Evolutionary conservation across 768 basidiomycete species (phyloP).

Genomic region (Amanita inopinata): DNA sequence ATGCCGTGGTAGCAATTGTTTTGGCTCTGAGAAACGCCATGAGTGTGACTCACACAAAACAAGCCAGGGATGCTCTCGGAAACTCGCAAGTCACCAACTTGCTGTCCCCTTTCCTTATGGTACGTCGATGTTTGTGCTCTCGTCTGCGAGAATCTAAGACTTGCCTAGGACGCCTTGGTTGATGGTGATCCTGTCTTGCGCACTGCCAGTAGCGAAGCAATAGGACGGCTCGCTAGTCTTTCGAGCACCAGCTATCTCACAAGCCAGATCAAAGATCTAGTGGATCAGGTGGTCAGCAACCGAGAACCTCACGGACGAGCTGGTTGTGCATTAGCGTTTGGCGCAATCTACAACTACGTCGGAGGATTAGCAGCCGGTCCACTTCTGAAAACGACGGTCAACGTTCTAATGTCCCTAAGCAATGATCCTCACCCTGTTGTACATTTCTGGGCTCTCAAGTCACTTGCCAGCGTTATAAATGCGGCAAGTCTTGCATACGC

Average conservation of each 20-base stretch:
- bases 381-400: slow-evolving; percentile 89
- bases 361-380: slow-evolving; percentile 94
- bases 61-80: slow-evolving; percentile 59
- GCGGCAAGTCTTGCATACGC: slow-evolving; percentile 89
- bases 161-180: slow-evolving; percentile 58
- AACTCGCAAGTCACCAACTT: slow-evolving; percentile 48
- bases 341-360: slow-evolving; percentile 84
- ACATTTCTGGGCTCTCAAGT: slow-evolving; percentile 86
- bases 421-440: slow-evolving; percentile 96
- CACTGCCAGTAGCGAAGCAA: slow-evolving; percentile 73
- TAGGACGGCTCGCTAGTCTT: slow-evolving; percentile 79
- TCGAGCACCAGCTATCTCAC: slow-evolving; percentile 81
- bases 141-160: slow-evolving; percentile 4
- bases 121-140: slow-evolving; percentile 19
- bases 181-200: slow-evolving; percentile 75
- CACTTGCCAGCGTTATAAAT: slow-evolving; percentile 79
- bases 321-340: slow-evolving; percentile 89
- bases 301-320: slow-evolving; percentile 88
- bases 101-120: slow-evolving; percentile 72
- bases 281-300: slow-evolving; percentile 91
- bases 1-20: slow-evolving; percentile 66
- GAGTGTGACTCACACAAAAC: slow-evolving; percentile 37
- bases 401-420: slow-evolving; percentile 88
- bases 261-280: slow-evolving; percentile 78
- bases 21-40: slow-evolving; percentile 55